A percentile compares a stretch with the other conserved stretches of the same genome.
Conservation (phyloP, 1,139 yeast species). For the Geotrichum restrictum region DNA sequence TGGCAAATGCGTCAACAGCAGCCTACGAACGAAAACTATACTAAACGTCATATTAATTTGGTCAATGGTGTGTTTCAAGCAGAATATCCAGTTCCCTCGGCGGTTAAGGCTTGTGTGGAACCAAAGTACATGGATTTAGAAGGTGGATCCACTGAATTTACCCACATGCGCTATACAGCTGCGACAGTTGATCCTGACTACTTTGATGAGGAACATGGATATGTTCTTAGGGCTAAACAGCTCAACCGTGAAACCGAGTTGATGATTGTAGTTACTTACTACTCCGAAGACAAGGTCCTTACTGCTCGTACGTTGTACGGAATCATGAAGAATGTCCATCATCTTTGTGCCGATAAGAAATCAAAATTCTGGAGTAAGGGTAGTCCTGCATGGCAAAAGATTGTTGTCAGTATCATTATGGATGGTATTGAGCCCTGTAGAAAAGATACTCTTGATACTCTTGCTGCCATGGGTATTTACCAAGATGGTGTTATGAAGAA, state of each 20-base stretch:
- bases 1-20: constrained; percentile 36
- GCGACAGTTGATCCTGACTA: constrained; percentile 80
- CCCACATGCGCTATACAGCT: constrained; percentile 72
- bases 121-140: constrained; percentile 57
- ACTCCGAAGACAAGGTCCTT: constrained; percentile 74
- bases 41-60: constrained; percentile 60
- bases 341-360: constrained; percentile 66
- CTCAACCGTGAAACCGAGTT: constrained; percentile 81
- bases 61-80: constrained; percentile 67
- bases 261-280: constrained; percentile 85
- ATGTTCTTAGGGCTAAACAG: constrained; percentile 69
- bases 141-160: constrained; percentile 59
- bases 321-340: constrained; percentile 85
- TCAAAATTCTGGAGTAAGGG: constrained; percentile 54
- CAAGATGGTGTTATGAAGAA: constrained; percentile 94
- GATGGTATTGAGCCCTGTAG: constrained; percentile 93
- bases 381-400: constrained; percentile 90
- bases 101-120: constrained; percentile 56
- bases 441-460: constrained; percentile 73
- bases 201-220: constrained; percentile 61
- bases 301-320: constrained; percentile 91
- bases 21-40: constrained; percentile 52
- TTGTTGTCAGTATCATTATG: constrained; percentile 82
- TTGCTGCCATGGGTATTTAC: constrained; percentile 90
- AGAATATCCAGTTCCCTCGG: constrained; percentile 74